These are phyloP conservation scores for Penicillium taxi DNA, from an alignment of 495 filamentous ascomycete species.

Conservation along the genomic window DNA sequence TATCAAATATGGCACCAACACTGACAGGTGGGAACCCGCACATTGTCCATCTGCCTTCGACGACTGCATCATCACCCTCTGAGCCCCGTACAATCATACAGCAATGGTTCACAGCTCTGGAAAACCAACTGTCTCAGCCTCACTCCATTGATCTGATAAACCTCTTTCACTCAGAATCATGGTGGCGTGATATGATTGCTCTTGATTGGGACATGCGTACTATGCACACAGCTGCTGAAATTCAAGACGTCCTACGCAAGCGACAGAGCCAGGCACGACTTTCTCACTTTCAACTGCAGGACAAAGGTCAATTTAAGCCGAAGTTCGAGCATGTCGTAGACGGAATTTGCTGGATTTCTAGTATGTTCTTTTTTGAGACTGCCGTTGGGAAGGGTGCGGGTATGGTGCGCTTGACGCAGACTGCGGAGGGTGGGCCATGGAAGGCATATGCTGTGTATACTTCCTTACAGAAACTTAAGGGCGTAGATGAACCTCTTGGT, in stretches of 20 bases:
- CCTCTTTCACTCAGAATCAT: constrained; percentile 49
- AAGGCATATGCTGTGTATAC: constrained; percentile 62
- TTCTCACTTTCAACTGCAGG: constrained; percentile 33
- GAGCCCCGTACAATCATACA: constrained; percentile 26
- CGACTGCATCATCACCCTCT: constrained; percentile 8
- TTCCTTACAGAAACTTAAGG: constrained; percentile 43
- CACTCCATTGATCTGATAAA: constrained; percentile 9
- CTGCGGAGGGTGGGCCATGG: constrained; percentile 40
- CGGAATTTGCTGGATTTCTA: constrained; percentile 41
- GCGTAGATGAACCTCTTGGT: constrained; percentile 44
- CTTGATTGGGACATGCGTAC: constrained; percentile 54
- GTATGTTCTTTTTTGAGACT: constrained; percentile 47
- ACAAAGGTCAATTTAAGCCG: constrained; percentile 32
- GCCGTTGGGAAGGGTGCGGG: constrained; percentile 50
- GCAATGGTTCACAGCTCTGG: constrained; percentile 30
- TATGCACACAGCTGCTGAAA: constrained; percentile 40
- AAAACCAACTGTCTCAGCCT: constrained; percentile 16
- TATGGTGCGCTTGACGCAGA: constrained; percentile 46
- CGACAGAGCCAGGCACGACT: constrained; percentile 27
- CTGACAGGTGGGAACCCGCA: constrained; percentile 24
- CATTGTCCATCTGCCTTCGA: constrained; percentile 26
- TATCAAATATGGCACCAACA: constrained; percentile 18
- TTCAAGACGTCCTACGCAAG: constrained; percentile 39
- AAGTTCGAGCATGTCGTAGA: constrained; percentile 36
- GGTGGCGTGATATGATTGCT: constrained; percentile 57